phyloP scores from a whole-genome alignment of 2,329 filamentous ascomycete genomes.

The Beauveria pseudobassiana region DNA sequence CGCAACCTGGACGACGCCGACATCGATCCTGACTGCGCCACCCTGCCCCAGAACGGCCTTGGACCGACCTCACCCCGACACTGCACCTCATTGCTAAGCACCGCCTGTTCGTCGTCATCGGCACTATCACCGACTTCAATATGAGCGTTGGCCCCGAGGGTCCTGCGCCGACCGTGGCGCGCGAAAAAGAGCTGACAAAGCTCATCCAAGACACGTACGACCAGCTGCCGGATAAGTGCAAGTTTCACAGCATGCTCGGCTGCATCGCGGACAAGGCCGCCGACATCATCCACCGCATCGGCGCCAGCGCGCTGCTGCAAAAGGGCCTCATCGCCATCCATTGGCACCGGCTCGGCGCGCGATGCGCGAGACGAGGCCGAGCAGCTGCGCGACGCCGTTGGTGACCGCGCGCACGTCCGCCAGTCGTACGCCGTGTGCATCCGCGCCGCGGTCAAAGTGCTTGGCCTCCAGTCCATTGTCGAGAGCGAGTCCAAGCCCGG shows the following conservation, averaged over 20 bases:
- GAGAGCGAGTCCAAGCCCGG: constrained; percentile 5
- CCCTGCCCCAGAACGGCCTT: constrained; percentile 15
- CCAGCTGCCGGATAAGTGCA: constrained; percentile 2
- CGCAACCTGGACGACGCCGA: constrained; percentile 18
- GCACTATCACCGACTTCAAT: constrained; percentile 1
- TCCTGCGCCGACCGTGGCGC: not conserved
- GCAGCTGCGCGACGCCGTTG: not conserved
- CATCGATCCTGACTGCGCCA: constrained; percentile 9
- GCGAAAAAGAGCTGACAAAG: not conserved
- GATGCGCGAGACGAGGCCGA: not conserved
- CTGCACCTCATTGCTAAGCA: constrained; percentile 24
- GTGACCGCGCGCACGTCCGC: not conserved
- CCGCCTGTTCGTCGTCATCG: constrained; percentile 17
- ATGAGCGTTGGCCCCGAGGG: not conserved
- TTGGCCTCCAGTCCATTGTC: constrained; percentile 1
- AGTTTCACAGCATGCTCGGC: constrained; percentile 1
- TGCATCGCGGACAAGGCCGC: constrained; percentile 5
- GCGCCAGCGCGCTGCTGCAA: constrained; percentile 3
- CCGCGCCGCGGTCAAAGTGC: not conserved
- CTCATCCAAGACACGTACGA: not conserved
- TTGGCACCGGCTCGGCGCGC: constrained; percentile 1
- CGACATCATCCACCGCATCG: constrained; percentile 5
- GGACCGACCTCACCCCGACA: constrained; percentile 15
- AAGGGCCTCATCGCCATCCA: constrained; percentile 8
- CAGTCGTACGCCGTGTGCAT: constrained; percentile 1